A percentile compares a stretch with the other conserved stretches of the same genome.
Evolutionary conservation across 495 filamentous ascomycete genomes (phyloP).

Genomic region (Lasiosphaeria ovina): DNA sequence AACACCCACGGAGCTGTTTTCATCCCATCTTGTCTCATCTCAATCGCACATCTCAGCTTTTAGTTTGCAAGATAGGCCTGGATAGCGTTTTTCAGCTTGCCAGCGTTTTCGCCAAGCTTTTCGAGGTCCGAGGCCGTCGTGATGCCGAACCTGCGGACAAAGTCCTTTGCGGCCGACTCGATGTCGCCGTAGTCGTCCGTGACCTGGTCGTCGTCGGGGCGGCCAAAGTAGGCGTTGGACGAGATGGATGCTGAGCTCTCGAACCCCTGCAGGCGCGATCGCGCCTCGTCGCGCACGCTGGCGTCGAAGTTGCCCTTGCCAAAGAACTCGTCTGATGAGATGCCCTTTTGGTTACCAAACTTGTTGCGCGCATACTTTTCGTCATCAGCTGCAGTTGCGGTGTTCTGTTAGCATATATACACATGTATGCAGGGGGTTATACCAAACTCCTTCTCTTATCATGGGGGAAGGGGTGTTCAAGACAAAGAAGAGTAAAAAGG

Average conservation of each 20-base stretch:
- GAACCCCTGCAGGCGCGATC: conserved; percentile 81
- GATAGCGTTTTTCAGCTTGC: conserved; percentile 86
- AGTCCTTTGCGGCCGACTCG: conserved; percentile 89
- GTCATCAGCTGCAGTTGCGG: conserved; percentile 55
- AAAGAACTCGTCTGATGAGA: conserved; percentile 98
- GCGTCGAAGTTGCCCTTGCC: conserved; percentile 85
- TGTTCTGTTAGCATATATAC: background rate
- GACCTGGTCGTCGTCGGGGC: conserved; percentile 67
- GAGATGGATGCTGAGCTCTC: conserved; percentile 91
- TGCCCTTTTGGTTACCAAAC: conserved; percentile 91
- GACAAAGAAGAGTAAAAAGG: background rate
- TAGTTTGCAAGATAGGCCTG: conserved; percentile 67
- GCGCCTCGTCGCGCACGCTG: conserved; percentile 76
- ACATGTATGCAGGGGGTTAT: too few relatives aligned
- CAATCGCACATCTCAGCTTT: conserved; percentile 22
- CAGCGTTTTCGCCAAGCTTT: conserved; percentile 74
- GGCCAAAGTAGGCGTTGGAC: conserved; percentile 94
- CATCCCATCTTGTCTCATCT: background rate
- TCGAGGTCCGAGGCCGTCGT: conserved; percentile 95
- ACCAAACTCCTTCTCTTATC: too few relatives aligned
- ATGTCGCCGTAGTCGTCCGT: conserved; percentile 79
- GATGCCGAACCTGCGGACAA: conserved; percentile 89
- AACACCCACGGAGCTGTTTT: background rate
- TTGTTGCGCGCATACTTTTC: conserved; percentile 71
- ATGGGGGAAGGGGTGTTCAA: too few relatives aligned